Percentiles rank a stretch among this genome's conserved stretches.
These are phyloP conservation scores for Tricholoma sp. DNA, from an alignment of 768 basidiomycete genomes.

Conservation along the genomic window DNA sequence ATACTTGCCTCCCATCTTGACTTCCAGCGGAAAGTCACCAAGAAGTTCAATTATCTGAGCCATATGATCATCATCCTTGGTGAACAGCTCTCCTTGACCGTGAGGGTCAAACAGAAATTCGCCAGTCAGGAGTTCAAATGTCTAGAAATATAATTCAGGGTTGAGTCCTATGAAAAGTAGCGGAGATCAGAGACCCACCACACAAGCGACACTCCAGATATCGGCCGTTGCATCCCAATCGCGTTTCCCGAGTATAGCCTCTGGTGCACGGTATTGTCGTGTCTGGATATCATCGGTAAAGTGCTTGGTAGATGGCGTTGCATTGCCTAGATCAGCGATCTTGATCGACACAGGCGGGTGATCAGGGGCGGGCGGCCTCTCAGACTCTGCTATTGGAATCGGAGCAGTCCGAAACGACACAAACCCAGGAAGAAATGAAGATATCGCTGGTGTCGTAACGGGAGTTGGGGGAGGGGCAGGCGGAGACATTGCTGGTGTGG, in stretches of 20 bases:
- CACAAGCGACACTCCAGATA: conserved; percentile 88
- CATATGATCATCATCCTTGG: conserved; percentile 94
- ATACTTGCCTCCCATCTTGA: conserved; percentile 82
- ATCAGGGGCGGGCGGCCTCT: conserved; percentile 10
- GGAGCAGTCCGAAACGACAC: conserved; percentile 7
- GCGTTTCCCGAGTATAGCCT: conserved; percentile 82
- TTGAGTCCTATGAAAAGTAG: not conserved
- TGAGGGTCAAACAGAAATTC: conserved; percentile 93
- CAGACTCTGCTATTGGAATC: conserved; percentile 17
- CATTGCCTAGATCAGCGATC: conserved; percentile 93
- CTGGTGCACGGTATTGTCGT: conserved; percentile 92
- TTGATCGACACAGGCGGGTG: conserved; percentile 70
- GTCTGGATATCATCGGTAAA: conserved; percentile 96
- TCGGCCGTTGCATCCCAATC: conserved; percentile 87
- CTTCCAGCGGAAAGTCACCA: conserved; percentile 67
- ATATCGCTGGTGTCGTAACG: conserved; percentile 22
- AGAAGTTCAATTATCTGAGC: conserved; percentile 92
- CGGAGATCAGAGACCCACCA: conserved; percentile 42
- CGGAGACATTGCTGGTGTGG: conserved; percentile 22
- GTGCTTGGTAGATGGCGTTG: conserved; percentile 84
- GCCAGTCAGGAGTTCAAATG: conserved; percentile 86
- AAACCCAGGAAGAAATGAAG: conserved; percentile 16
- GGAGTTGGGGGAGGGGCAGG: conserved; percentile 35
- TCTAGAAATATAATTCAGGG: conserved; percentile 28
- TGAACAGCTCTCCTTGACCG: conserved; percentile 73